A percentile compares a stretch with the other conserved stretches of the same genome.
Evolutionary conservation across 2,329 filamentous ascomycete genomes (phyloP).

Genomic region (Microdochium bolleyi): DNA sequence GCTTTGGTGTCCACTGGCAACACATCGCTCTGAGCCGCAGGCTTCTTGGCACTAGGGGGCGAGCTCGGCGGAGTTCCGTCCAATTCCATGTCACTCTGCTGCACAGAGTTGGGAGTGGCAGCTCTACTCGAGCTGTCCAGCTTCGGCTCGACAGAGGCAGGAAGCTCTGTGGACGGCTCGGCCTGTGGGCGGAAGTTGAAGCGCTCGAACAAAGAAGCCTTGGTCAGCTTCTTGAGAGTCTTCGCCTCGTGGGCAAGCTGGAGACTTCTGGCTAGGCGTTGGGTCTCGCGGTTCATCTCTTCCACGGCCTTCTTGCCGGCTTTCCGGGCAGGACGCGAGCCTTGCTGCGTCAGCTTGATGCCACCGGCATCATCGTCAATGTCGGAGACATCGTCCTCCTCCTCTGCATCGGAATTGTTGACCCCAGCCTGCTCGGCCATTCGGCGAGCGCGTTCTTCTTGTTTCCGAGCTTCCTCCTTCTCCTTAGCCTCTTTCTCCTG

Average conservation of each 20-base stretch:
- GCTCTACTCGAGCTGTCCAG: constrained; percentile 48
- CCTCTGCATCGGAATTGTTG: constrained; percentile 29
- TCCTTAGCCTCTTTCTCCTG: constrained; percentile 63
- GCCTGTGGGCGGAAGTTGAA: constrained; percentile 62
- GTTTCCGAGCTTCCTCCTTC: constrained; percentile 43
- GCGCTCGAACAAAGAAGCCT: constrained; percentile 70
- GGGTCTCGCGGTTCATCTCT: constrained; percentile 92
- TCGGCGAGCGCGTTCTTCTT: constrained; percentile 32
- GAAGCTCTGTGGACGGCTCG: constrained; percentile 9
- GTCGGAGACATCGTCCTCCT: constrained; percentile 48
- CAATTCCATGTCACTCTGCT: constrained; percentile 43
- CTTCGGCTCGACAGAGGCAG: constrained; percentile 21
- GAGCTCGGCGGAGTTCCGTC: constrained; percentile 68
- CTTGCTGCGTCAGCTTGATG: constrained; percentile 59
- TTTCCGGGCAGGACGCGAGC: constrained; percentile 64
- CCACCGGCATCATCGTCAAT: constrained; percentile 55
- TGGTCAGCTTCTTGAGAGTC: constrained; percentile 86
- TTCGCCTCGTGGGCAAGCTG: constrained; percentile 84
- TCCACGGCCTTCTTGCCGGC: constrained; percentile 92
- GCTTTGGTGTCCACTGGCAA: constrained; percentile 25
- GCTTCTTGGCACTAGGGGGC: constrained; percentile 31
- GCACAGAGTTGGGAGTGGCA: constrained; percentile 32
- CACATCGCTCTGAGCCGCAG: constrained; percentile 3
- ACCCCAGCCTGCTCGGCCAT: constrained; percentile 25
- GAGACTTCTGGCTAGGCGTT: constrained; percentile 82